Conservation (phyloP, 2,329 filamentous ascomycete genomes). For the Remersonia thermophila region DNA sequence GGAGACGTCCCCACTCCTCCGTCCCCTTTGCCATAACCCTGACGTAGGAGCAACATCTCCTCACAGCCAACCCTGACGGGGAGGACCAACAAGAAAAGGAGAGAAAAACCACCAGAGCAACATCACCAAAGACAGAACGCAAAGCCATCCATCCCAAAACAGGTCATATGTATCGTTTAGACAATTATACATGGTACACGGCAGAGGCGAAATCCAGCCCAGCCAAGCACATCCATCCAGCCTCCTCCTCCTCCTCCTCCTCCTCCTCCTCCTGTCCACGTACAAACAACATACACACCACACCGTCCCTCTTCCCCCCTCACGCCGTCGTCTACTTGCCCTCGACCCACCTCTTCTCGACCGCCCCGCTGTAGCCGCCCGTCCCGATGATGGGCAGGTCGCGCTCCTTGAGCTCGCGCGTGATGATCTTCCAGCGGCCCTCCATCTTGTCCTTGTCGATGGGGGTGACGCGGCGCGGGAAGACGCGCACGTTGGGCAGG, state of each 20-base stretch:
- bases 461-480: slow-evolving; percentile 50
- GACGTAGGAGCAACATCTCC: too few relatives aligned
- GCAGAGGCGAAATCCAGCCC: not conserved
- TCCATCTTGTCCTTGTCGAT: slow-evolving; percentile 31
- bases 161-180: slow-evolving; percentile 10
- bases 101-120: not conserved
- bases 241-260: too few relatives aligned
- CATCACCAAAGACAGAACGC: too few relatives aligned
- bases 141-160: too few relatives aligned
- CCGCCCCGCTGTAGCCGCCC: slow-evolving; percentile 18
- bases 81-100: too few relatives aligned
- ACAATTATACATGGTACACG: slow-evolving; percentile 16
- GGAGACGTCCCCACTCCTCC: too few relatives aligned
- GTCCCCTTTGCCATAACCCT: not conserved
- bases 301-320: too few relatives aligned
- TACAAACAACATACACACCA: too few relatives aligned
- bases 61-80: too few relatives aligned
- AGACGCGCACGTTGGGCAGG: slow-evolving; percentile 60
- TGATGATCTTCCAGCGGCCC: slow-evolving; percentile 28
- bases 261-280: too few relatives aligned
- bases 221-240: slow-evolving; percentile 1
- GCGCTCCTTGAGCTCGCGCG: slow-evolving; percentile 23
- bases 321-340: too few relatives aligned
- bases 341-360: slow-evolving; percentile 19
- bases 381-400: slow-evolving; percentile 23